phyloP scores from a whole-genome alignment of 768 basidiomycete species.

The Boletus fagicola region DNA sequence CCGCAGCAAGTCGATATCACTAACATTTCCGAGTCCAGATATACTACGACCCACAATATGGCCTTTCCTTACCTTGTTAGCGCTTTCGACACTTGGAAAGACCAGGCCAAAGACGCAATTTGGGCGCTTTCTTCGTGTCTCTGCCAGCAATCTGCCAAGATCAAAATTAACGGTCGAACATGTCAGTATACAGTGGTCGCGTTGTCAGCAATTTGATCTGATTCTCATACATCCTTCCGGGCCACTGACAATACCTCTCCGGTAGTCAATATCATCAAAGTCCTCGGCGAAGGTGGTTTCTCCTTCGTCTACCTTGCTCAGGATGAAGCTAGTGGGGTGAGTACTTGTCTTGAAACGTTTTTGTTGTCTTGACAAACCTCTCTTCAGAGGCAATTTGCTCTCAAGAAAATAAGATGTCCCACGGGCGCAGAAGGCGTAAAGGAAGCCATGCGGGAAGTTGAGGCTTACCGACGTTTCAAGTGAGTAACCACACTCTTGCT shows the following conservation, averaged over 20 bases:
- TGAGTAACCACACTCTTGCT: conserved; percentile 37
- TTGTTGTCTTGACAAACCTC: background rate
- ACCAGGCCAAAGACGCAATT: conserved; percentile 78
- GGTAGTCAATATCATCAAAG: conserved; percentile 82
- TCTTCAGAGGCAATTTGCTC: conserved; percentile 79
- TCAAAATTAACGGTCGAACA: conserved; percentile 95
- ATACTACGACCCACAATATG: conserved; percentile 20
- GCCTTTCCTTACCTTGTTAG: conserved; percentile 35
- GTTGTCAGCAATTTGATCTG: conserved; percentile 2
- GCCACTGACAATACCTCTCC: conserved; percentile 1
- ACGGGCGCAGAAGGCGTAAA: conserved; percentile 85
- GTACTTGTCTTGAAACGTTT: conserved; percentile 25
- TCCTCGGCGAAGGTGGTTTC: conserved; percentile 96
- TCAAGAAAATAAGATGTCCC: conserved; percentile 96
- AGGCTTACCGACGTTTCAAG: conserved; percentile 95
- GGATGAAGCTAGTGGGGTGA: conserved; percentile 80
- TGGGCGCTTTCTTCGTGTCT: conserved; percentile 80
- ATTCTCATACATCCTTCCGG: background rate
- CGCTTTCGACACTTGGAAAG: conserved; percentile 57
- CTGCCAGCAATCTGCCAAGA: conserved; percentile 76
- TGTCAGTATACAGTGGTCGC: conserved; percentile 53
- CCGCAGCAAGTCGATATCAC: no score
- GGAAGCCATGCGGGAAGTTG: conserved; percentile 85
- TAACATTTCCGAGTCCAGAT: background rate
- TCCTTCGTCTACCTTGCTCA: conserved; percentile 88